Evolutionary conservation across 1,139 yeast species (phyloP).

Genomic region (Suhomyces coccinellae): DNA sequence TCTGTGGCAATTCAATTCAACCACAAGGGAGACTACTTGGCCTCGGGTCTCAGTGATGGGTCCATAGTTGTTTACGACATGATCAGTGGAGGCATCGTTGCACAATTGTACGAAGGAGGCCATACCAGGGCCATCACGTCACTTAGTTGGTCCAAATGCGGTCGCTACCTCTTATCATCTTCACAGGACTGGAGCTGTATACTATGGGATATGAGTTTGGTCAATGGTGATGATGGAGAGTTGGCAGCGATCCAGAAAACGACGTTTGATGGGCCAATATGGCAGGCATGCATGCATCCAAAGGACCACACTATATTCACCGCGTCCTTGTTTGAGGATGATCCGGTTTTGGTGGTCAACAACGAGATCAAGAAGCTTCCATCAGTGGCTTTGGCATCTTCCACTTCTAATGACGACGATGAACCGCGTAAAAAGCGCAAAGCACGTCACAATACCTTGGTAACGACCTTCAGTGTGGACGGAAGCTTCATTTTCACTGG

Average conservation of each 20-base stretch:
- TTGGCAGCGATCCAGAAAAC: conserved; percentile 43
- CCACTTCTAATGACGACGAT: conserved; percentile 21
- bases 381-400: conserved; percentile 2
- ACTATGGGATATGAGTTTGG: conserved; percentile 70
- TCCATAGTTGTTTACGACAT: conserved; percentile 75
- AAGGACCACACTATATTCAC: conserved; percentile 40
- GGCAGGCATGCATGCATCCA: conserved; percentile 69
- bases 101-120: conserved; percentile 51
- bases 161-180: conserved; percentile 69
- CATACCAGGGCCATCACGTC: conserved; percentile 80
- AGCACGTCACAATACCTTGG: conserved; percentile 32
- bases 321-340: conserved; percentile 53
- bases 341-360: conserved; percentile 41
- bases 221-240: conserved; percentile 30
- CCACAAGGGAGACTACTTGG: conserved; percentile 81
- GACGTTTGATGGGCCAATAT: conserved; percentile 67
- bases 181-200: conserved; percentile 84
- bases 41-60: conserved; percentile 83
- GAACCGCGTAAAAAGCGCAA: conserved; percentile 21
- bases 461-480: conserved; percentile 40
- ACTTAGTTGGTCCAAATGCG: conserved; percentile 74
- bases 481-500: conserved; percentile 67
- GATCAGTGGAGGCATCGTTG: conserved; percentile 55
- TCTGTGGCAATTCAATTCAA: conserved; percentile 75
- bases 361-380: conserved; percentile 9